Evolutionary conservation across 192 early-diverging fungal genomes (phyloP), one percentile per base, ranked within the genome.

Genomic region (Podila epigama): DNA sequence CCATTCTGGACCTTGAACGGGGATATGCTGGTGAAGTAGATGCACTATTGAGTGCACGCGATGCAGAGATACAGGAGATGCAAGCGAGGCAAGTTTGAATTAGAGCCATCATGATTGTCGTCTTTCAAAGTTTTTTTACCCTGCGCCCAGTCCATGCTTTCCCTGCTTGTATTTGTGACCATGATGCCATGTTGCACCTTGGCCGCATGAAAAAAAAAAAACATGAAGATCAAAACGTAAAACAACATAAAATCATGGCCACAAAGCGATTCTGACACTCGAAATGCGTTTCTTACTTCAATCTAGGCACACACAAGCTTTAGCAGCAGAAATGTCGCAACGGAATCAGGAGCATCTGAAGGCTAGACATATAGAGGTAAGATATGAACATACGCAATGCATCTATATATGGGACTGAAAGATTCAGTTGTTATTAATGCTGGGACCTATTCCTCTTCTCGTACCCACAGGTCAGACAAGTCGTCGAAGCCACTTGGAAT

Each of bases 1-100:
- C 84, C 12, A 68, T 88, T 16, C 61, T 86, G 51, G 75, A 85
- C n/a, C 55, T 88, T 20, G 87, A 88, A 48, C 85, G 85, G 33
- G 80, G 65, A n/a, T 86, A 85, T 60, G 75, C 82, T 10, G 54
- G 79, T 31, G 73, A 83, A 15, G 83, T 86, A 5, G 72, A 81
- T 18, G 82, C 84, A 31, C 56, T 83, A 1, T 32, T 73, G 16
- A 63, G 51, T 37, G 62, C 79, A 27, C 53, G 70, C 2, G 82
- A 84, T 18, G 66, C 58, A 42, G 80, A 79, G 36, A 31, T 81
- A 12, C 32, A 42, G 16, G 65, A 52, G n/a, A 69, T 82, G n/a
- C 70, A 69, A 32, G 51, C 66, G 25, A 85, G 57, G 79, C 80
- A 51, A 1, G 37, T 27, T 35, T 63, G 12, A 39, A 34, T 34